Conservation (phyloP, 768 basidiomycete species). For the Cystoderma amianthinum region DNA sequence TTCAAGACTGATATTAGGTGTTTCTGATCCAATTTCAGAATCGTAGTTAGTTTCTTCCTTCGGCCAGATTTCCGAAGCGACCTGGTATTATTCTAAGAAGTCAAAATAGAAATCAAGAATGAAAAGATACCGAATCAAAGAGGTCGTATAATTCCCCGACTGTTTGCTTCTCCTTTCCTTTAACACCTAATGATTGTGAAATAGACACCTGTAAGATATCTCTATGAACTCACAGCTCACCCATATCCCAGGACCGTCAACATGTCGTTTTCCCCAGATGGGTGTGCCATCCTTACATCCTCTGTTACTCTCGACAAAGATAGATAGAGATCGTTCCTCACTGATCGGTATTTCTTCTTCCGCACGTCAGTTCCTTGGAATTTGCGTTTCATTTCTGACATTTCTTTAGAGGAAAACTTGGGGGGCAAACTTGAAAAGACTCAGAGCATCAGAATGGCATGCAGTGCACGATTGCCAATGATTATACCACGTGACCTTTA, state of each 20-base stretch:
- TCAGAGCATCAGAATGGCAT: too few relatives aligned
- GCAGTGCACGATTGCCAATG: too few relatives aligned
- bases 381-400: conserved; percentile 17
- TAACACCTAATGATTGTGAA: conserved; percentile 36
- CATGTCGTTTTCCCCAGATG: conserved; percentile 53
- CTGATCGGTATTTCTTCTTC: conserved; percentile 48
- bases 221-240: conserved; percentile 50
- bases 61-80: conserved; percentile 72
- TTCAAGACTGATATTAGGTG: conserved; percentile 50
- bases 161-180: conserved; percentile 76
- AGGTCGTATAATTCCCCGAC: conserved; percentile 74
- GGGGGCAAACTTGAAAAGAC: too few relatives aligned
- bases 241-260: conserved; percentile 85
- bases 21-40: conserved; percentile 27
- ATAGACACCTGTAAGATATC: background rate
- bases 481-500: too few relatives aligned
- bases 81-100: conserved; percentile 38
- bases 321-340: too few relatives aligned
- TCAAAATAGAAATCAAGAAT: too few relatives aligned
- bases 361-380: conserved; percentile 16
- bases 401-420: too few relatives aligned
- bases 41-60: conserved; percentile 17
- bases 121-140: conserved; percentile 59
- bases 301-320: too few relatives aligned
- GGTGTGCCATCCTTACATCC: conserved; percentile 69